These are phyloP conservation scores for Colletotrichum kahawae DNA, from an alignment of 2,329 filamentous ascomycete species.

Conservation along the genomic window DNA sequence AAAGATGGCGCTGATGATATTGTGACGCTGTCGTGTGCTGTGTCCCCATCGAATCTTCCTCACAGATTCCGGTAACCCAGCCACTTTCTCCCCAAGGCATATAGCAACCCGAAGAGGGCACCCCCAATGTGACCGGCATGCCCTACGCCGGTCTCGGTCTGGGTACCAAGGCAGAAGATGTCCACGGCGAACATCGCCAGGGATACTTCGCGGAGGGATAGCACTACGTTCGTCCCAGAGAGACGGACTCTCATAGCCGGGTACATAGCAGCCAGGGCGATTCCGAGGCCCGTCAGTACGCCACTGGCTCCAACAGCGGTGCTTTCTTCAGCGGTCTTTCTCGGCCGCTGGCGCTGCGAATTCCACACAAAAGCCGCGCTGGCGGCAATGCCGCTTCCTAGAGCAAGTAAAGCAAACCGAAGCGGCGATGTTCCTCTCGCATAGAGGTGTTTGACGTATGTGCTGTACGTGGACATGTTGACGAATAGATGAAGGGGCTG, in stretches of 20 bases:
- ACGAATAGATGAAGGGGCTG: slow-evolving; percentile 10
- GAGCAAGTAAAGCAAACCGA: neutral
- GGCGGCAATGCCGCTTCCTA: slow-evolving; percentile 9
- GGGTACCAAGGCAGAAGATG: neutral
- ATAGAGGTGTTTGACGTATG: neutral
- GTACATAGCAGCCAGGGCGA: slow-evolving; percentile 9
- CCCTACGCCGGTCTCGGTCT: slow-evolving; percentile 7
- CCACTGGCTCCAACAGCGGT: slow-evolving; percentile 15
- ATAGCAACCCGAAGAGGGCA: slow-evolving; percentile 9
- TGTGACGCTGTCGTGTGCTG: neutral
- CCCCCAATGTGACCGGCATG: slow-evolving; percentile 14
- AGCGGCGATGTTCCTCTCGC: neutral
- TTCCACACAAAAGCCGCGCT: neutral
- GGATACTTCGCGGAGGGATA: neutral
- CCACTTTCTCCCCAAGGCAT: neutral
- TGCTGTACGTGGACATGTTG: slow-evolving; percentile 16
- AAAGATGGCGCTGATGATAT: neutral
- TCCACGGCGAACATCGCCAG: slow-evolving; percentile 12
- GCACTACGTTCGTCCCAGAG: neutral
- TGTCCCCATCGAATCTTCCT: neutral
- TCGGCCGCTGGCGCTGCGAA: neutral
- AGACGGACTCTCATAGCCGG: slow-evolving; percentile 5
- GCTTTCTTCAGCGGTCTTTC: neutral
- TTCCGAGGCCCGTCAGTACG: slow-evolving; percentile 3
- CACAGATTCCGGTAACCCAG: neutral